Percentiles rank a stretch among this genome's conserved stretches.
Evolutionary conservation across 2,329 filamentous ascomycete genomes (phyloP).

Genomic region (Monilinia fructigena): DNA sequence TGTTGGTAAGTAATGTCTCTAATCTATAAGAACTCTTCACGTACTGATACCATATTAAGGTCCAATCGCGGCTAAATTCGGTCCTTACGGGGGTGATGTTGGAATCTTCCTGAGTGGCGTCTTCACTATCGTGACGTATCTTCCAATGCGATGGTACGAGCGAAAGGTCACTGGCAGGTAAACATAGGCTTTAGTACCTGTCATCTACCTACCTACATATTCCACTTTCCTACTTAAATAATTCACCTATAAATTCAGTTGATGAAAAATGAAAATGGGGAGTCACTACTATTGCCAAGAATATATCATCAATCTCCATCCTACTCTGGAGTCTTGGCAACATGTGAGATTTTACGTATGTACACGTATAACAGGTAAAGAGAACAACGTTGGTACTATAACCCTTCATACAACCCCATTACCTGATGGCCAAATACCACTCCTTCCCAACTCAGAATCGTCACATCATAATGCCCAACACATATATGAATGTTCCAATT

Average conservation of each 20-base stretch:
- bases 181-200: not conserved
- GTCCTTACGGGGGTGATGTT: conserved; percentile 37
- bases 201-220: not conserved
- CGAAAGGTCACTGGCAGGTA: conserved; percentile 34
- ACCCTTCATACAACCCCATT: conserved; percentile 2
- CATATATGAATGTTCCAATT: not conserved
- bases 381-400: not conserved
- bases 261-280: not conserved
- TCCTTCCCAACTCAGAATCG: conserved; percentile 7
- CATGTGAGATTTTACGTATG: not conserved
- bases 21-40: not conserved
- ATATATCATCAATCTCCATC: not conserved
- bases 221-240: not conserved
- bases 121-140: conserved; percentile 36
- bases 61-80: conserved; percentile 37
- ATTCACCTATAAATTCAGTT: not conserved
- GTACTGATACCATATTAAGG: conserved; percentile 24
- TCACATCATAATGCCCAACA: not conserved
- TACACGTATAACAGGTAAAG: not conserved
- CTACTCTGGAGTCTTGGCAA: not conserved
- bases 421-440: not conserved
- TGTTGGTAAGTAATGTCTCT: conserved; percentile 30
- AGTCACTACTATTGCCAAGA: no score
- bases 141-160: conserved; percentile 36
- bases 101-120: conserved; percentile 35